Base-by-base conservation (phyloP, 1,284 basidiomycete species). In the Trametes hirsuta region DNA sequence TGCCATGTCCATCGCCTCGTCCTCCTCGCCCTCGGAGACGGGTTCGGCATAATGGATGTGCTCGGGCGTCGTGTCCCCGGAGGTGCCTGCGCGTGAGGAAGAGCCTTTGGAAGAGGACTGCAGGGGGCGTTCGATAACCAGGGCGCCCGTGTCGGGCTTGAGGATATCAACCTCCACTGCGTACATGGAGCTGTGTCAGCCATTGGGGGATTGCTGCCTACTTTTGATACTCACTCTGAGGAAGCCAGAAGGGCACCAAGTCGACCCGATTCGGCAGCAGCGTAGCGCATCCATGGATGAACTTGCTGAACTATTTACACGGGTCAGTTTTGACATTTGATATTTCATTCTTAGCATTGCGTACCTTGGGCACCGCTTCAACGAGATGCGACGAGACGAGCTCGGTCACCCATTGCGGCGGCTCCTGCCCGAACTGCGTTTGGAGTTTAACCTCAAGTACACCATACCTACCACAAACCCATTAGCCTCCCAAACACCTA, bases 211-310 rank as follows among this genome's bases (percentile, higher is more conserved):
- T 30, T 30, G 5, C 8, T 30, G 30, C 30, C 30, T 30, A 18
- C 30, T 4, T 30, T 30, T 8, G 8, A 18, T 37, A 46, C 87
- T 56, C 73, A 94, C 90, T 97, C 74, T 97, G 95, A 5, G 95
- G 95, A 4, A 98, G 86, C 97, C 97, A 99, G 83, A 98, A 99
- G 4, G 97, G 97, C 15, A 99, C 93, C n/a, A 99, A 85, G 71
- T 98, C 94, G 55, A 98, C 97, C 45, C 97, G 91, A 73, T 95
- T 88, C 37, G 96, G 94, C 8, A 99, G 77, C 0, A 98, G 81
- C 0, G 95, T 97, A 1, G 97, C 91, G 71, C 97, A 99, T 25
- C 97, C 97, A 72, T 98, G 97, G 66, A 98, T 97, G 74, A 98
- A 98, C 86, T 97, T 97, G 76, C 93, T 93, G 64, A 55, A 74